Percentiles rank a stretch among this genome's conserved stretches.
Evolutionary conservation across 257 asterid species (phyloP).

Genomic region (Datura wrightii): DNA sequence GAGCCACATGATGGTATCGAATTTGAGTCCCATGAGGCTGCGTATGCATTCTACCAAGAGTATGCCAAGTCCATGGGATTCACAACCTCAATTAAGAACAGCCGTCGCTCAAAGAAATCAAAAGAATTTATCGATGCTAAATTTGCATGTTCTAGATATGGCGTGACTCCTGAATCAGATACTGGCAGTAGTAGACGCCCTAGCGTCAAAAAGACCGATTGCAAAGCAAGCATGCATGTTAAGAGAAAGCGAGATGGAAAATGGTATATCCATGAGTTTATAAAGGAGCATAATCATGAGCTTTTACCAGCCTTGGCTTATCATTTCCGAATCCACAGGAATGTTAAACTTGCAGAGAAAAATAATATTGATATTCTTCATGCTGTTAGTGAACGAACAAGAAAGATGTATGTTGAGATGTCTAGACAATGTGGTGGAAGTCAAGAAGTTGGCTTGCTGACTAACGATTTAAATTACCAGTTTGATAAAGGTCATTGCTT

Average conservation of each 20-base stretch:
- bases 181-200: conserved; percentile 75
- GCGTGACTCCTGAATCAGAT: conserved; percentile 90
- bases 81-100: conserved; percentile 94
- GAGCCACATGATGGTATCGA: conserved; percentile 89
- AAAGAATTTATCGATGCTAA: conserved; percentile 97
- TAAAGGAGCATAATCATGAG: conserved; percentile 94
- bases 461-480: conserved; percentile 59
- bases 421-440: conserved; percentile 70
- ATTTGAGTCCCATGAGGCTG: conserved; percentile 88
- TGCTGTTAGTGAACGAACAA: conserved; percentile 91
- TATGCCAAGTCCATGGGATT: conserved; percentile 99
- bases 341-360: conserved; percentile 87
- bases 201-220: conserved; percentile 81
- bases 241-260: conserved; percentile 89
- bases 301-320: conserved; percentile 96
- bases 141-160: conserved; percentile 94
- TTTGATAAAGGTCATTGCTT: conserved; percentile 65
- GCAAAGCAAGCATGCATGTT: conserved; percentile 98
- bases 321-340: conserved; percentile 90
- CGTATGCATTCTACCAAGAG: conserved; percentile 90
- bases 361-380: conserved; percentile 86
- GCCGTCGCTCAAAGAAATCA: conserved; percentile 94
- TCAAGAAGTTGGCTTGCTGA: conserved; percentile 43
- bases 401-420: conserved; percentile 98
- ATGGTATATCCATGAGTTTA: conserved; percentile 89